Evolutionary conservation across 2,329 filamentous ascomycete species (phyloP).

Genomic region (Fusarium euwallaceae): DNA sequence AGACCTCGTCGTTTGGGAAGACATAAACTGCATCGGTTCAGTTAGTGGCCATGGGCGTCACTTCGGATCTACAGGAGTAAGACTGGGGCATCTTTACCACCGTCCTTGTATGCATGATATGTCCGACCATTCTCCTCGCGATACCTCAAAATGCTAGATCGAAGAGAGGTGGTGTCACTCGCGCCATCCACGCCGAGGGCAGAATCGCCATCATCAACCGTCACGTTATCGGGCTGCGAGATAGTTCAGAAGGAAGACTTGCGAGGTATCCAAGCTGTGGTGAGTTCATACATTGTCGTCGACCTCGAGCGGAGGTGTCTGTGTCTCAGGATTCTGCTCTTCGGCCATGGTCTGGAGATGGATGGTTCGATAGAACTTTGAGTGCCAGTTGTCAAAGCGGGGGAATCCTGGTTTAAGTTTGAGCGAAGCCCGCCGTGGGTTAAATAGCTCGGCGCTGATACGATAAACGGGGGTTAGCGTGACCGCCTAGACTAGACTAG

Average conservation of each 20-base stretch:
- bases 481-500: not conserved
- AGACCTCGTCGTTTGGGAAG: slow-evolving; percentile 32
- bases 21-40: slow-evolving; percentile 14
- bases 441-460: not conserved
- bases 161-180: slow-evolving; percentile 12
- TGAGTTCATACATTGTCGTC: slow-evolving; percentile 8
- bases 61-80: not conserved
- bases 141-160: slow-evolving; percentile 22
- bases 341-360: not conserved
- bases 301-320: not conserved
- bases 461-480: not conserved
- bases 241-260: not conserved
- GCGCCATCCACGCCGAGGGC: slow-evolving; percentile 8
- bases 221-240: not conserved
- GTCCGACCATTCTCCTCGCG: slow-evolving; percentile 21
- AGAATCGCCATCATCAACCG: slow-evolving; percentile 18
- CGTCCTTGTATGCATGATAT: not conserved
- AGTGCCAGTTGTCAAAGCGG: not conserved
- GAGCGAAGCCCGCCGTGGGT: not conserved
- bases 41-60: not conserved
- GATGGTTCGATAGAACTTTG: not conserved
- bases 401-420: not conserved
- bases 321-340: not conserved
- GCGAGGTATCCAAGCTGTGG: not conserved
- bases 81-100: not conserved